These are phyloP conservation scores for Parachaetomium inaequale DNA, from an alignment of 495 filamentous ascomycete genomes.

Conservation along the genomic window DNA sequence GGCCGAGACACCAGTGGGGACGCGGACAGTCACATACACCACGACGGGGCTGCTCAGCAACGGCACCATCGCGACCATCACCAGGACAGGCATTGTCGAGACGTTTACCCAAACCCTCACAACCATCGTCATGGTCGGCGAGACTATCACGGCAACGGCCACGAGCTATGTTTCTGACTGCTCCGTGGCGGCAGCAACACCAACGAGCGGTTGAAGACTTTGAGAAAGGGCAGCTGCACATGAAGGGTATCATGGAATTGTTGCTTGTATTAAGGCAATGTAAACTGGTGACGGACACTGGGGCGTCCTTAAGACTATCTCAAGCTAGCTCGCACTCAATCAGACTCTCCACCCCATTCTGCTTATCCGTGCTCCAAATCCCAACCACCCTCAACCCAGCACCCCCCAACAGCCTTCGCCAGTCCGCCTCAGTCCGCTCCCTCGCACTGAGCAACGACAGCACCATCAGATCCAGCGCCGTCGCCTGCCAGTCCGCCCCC, in stretches of 20 bases:
- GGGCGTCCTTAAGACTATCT: too few species aligned
- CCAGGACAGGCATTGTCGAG: not conserved
- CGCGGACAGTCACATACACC: not conserved
- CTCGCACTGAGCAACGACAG: constrained; percentile 21
- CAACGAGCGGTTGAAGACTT: not conserved
- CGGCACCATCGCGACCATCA: not conserved
- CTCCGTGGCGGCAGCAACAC: not conserved
- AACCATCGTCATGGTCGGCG: not conserved
- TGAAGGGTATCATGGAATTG: too few species aligned
- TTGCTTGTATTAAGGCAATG: too few species aligned
- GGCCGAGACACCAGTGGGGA: not conserved
- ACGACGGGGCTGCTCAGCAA: not conserved
- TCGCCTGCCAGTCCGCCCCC: constrained; percentile 41
- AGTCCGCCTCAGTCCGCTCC: constrained; percentile 32
- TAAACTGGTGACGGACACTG: too few species aligned
- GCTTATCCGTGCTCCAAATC: constrained; percentile 30
- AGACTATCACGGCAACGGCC: not conserved
- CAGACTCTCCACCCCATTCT: constrained; percentile 38
- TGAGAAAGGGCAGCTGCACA: too few species aligned
- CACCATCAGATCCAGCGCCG: constrained; percentile 38
- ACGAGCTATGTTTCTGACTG: not conserved
- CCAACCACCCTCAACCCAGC: constrained; percentile 41
- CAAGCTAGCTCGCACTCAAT: constrained; percentile 34
- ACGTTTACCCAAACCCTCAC: not conserved
- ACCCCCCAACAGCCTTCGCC: constrained; percentile 21